These are phyloP conservation scores for Russula vinacea DNA, from an alignment of 768 basidiomycete genomes.

Conservation along the genomic window DNA sequence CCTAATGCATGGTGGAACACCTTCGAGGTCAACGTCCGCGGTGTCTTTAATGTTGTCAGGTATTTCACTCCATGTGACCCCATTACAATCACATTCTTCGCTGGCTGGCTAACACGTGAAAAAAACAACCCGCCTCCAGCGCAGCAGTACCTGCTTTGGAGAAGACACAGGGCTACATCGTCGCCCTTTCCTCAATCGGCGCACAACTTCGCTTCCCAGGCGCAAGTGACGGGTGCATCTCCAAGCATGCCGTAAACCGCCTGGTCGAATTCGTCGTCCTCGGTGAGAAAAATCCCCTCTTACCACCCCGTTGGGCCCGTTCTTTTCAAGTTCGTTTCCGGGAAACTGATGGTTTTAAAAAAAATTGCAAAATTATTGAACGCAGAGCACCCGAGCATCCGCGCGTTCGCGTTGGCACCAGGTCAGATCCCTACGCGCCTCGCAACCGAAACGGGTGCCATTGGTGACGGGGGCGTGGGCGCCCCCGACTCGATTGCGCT, in stretches of 20 bases:
- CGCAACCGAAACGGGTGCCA: background rate
- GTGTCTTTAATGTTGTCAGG: slow-evolving; percentile 14
- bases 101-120: background rate
- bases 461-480: background rate
- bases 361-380: background rate
- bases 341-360: background rate
- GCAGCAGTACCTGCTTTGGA: slow-evolving; percentile 6
- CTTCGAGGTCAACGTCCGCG: slow-evolving; percentile 18
- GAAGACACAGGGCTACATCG: background rate
- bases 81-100: background rate
- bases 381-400: slow-evolving; percentile 14
- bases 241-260: slow-evolving; percentile 16
- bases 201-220: slow-evolving; percentile 7
- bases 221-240: slow-evolving; percentile 7
- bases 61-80: background rate
- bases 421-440: slow-evolving; percentile 9
- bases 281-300: background rate
- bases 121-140: background rate
- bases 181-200: slow-evolving; percentile 5
- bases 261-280: slow-evolving; percentile 17
- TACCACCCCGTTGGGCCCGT: background rate
- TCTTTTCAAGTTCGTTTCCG: background rate
- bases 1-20: slow-evolving; percentile 20
- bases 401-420: slow-evolving; percentile 9
- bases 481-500: slow-evolving; percentile 1